phyloP scores from a whole-genome alignment of 306 rosid species.

The Pterocarpus macrocarpus region DNA sequence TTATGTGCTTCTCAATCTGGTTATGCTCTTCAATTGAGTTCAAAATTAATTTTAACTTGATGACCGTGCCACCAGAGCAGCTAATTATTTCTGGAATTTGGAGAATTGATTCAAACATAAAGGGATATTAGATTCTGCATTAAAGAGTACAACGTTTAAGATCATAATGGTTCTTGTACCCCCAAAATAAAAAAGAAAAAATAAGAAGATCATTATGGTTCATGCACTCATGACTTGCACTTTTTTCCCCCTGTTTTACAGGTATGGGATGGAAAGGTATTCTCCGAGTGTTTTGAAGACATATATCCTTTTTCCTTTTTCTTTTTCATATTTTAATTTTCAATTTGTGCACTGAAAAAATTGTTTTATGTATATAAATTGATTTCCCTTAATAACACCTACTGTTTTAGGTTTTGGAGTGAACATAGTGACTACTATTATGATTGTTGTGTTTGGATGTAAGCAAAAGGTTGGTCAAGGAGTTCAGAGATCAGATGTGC shows the following conservation, averaged over 20 bases:
- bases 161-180: background rate
- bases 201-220: background rate
- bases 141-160: background rate
- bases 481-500: constrained; percentile 58
- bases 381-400: constrained; percentile 63
- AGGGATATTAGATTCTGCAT: background rate
- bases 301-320: constrained; percentile 72
- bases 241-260: constrained; percentile 55
- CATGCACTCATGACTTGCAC: constrained; percentile 16
- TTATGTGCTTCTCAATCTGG: constrained; percentile 4
- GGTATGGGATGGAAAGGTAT: constrained; percentile 78
- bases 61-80: background rate
- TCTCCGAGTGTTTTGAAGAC: constrained; percentile 76
- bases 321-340: constrained; percentile 14
- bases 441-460: constrained; percentile 63
- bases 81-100: background rate
- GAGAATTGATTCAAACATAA: background rate
- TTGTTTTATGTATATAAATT: constrained; percentile 20
- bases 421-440: constrained; percentile 66
- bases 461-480: constrained; percentile 45
- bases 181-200: too few species aligned
- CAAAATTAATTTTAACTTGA: constrained; percentile 18
- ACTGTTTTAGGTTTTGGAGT: constrained; percentile 79
- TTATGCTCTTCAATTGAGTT: constrained; percentile 30
- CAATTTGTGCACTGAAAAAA: constrained; percentile 16